Evolutionary conservation across 2,329 filamentous ascomycete species (phyloP).

Genomic region (Berkeleyomyces basicola): DNA sequence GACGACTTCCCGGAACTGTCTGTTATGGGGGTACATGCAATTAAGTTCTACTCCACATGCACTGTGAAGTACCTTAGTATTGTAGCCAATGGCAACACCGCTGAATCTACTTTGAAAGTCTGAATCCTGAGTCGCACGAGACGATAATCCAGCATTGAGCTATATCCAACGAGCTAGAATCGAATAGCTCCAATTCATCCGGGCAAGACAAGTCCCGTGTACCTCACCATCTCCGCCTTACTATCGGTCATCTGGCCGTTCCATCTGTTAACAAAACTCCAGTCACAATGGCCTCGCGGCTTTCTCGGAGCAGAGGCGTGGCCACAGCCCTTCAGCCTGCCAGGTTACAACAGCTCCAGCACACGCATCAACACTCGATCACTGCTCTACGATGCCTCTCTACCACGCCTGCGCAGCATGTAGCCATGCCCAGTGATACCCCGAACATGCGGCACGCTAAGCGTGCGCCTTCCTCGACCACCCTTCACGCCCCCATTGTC

Average conservation of each 20-base stretch:
- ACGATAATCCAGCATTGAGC: background rate
- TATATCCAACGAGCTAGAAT: background rate
- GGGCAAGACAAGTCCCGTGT: background rate
- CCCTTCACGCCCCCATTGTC: conserved; percentile 59
- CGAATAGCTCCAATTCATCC: background rate
- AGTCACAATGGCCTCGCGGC: conserved; percentile 15
- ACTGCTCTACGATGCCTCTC: conserved; percentile 15
- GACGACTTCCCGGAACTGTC: background rate
- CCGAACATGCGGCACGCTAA: conserved; percentile 52
- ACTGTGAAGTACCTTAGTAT: background rate
- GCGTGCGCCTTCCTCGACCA: conserved; percentile 37
- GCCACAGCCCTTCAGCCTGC: conserved; percentile 39
- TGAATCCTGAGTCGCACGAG: background rate
- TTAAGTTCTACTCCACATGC: background rate
- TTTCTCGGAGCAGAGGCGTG: conserved; percentile 39
- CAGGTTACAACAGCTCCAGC: conserved; percentile 18
- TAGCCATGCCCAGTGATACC: conserved; percentile 42
- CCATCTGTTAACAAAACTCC: background rate
- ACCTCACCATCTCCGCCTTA: background rate
- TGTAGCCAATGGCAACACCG: background rate
- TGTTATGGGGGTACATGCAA: background rate
- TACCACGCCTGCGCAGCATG: conserved; percentile 30
- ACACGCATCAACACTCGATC: conserved; percentile 23
- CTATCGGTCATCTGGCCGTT: background rate
- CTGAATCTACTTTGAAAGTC: background rate